Evolutionary conservation across 495 filamentous ascomycete genomes (phyloP).

Genomic region (Xylaria grammica): DNA sequence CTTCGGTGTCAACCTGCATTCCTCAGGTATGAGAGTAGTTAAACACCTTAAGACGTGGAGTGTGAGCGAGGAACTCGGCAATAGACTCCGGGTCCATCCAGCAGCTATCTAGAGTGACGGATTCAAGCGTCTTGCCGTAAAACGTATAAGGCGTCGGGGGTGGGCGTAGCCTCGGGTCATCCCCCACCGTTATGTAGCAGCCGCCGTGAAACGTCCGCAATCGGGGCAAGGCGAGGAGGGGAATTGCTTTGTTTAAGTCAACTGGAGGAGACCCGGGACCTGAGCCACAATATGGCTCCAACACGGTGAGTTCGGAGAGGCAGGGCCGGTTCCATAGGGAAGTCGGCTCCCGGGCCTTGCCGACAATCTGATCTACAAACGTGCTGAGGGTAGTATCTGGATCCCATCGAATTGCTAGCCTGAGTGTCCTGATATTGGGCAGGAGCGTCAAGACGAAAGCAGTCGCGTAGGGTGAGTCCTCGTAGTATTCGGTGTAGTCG

Average conservation of each 20-base stretch:
- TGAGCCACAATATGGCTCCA: background rate
- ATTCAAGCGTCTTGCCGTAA: background rate
- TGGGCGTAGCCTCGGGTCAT: too few species aligned
- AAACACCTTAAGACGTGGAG: background rate
- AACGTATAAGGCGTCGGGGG: background rate
- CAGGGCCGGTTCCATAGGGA: background rate
- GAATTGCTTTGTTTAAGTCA: background rate
- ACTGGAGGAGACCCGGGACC: background rate
- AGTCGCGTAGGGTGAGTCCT: constrained; percentile 38
- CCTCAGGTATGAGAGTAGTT: background rate
- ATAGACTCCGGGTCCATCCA: background rate
- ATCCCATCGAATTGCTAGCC: background rate
- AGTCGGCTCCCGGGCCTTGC: background rate
- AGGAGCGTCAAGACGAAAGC: constrained; percentile 45
- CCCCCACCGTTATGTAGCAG: too few species aligned
- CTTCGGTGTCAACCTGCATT: background rate
- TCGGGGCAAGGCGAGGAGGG: background rate
- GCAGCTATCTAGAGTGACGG: background rate
- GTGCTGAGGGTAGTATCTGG: too few species aligned
- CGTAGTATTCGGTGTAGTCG: constrained; percentile 33
- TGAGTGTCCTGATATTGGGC: constrained; percentile 24
- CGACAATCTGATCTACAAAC: background rate
- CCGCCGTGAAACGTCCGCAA: background rate
- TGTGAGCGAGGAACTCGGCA: background rate
- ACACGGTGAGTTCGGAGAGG: background rate